phyloP scores from a whole-genome alignment of 768 basidiomycete genomes.

The Lactarius hengduanensis region DNA sequence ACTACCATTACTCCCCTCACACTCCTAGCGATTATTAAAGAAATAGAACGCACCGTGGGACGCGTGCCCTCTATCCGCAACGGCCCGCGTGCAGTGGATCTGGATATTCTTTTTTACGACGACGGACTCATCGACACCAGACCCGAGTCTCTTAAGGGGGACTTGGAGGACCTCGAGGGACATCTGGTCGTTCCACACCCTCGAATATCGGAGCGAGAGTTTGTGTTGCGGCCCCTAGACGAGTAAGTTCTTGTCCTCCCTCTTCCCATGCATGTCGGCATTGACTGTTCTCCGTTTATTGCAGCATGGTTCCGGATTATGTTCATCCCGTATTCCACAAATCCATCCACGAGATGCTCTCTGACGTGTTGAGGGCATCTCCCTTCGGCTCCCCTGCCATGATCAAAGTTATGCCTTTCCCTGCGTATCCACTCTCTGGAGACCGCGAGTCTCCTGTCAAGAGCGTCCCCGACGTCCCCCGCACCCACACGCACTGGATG shows the following conservation, averaged over 20 bases:
- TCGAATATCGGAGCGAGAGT: conserved; percentile 79
- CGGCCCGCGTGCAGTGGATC: conserved; percentile 87
- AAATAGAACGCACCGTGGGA: conserved; percentile 72
- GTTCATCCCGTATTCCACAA: conserved; percentile 59
- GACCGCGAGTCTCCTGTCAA: conserved; percentile 25
- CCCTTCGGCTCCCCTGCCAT: conserved; percentile 46
- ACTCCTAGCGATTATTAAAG: conserved; percentile 66
- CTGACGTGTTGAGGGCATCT: conserved; percentile 38
- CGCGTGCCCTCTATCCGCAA: conserved; percentile 75
- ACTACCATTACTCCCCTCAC: conserved; percentile 61
- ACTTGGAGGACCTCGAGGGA: conserved; percentile 53
- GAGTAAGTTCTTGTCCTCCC: conserved; percentile 66
- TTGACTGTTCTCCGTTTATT: background rate
- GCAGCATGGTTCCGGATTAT: conserved; percentile 77
- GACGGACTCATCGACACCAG: conserved; percentile 57
- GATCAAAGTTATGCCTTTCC: conserved; percentile 75
- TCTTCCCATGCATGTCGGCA: background rate
- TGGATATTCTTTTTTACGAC: conserved; percentile 84
- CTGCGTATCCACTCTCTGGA: conserved; percentile 46
- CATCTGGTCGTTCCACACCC: conserved; percentile 87
- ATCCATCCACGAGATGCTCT: conserved; percentile 48
- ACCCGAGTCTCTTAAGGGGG: conserved; percentile 38
- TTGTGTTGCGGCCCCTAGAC: conserved; percentile 81
- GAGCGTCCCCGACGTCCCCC: conserved; percentile 21
- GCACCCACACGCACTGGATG: conserved; percentile 52